Base-by-base conservation (phyloP, 2,329 filamentous ascomycete species). In the Huntiella moniliformis region DNA sequence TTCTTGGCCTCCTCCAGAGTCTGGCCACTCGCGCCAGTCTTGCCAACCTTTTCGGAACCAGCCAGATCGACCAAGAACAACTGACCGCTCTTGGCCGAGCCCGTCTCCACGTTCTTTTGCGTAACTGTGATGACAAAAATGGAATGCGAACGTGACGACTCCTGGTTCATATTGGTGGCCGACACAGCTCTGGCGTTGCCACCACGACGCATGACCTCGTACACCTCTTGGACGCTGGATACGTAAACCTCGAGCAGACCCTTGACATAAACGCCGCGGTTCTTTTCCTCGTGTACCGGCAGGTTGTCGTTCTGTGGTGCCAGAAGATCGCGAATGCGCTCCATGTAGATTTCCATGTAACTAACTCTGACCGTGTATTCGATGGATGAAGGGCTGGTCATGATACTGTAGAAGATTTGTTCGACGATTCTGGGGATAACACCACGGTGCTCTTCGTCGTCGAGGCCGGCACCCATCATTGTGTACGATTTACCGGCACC, bases 331-430 rank as follows among this genome's bases (percentile, higher is more conserved):
- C 88, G 77, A 61, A 98, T 96, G 55, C 82, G 78, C 67, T 98
- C 91, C 91, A 96, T 98, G 68, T 98, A 98, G 53, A 98, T 96
- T 64, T 98, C 91, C 87, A 98, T 95, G 64, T 96, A 96, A 63
- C 86, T 94, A 58, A 96, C 88, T 47, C 87, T 78, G 45, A 98
- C 88, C n/a, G 87, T 96, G 63, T 96, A 96, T 64, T 96, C 91
- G 60, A 96, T 95, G 54, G 84, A 93, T 56, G 79, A 79, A 38
- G 88, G 84, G 55, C 86, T 94, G 16, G 82, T 77, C 64, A 95
- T 71, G 61, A 96, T 96, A 64, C 83, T 93, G 55, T 82, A 79
- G 61, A 96, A 96, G 60, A 96, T 95, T 66, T 96, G 88, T 64
- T 96, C 85, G 54, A 95, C 81, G 54, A 96, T 96, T 57, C 91